Evolutionary conservation across 1,139 yeast species (phyloP).

Genomic region (Kurtzmaniella natalensis): DNA sequence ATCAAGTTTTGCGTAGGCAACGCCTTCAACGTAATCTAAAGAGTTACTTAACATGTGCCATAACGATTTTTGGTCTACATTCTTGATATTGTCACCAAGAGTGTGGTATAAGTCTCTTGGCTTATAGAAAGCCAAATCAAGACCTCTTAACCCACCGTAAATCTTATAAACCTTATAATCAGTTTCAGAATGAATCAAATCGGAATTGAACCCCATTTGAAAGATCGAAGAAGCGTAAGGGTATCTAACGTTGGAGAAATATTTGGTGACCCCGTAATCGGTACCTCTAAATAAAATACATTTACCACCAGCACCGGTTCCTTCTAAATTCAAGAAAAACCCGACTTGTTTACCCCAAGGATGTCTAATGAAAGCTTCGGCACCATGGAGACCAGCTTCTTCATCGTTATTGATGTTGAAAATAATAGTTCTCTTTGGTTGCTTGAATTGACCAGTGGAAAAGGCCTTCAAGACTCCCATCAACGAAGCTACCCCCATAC

Average conservation of each 20-base stretch:
- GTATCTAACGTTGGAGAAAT: conserved; percentile 45
- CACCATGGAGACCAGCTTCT: conserved; percentile 86
- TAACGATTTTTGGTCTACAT: conserved; percentile 59
- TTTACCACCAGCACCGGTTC: conserved; percentile 94
- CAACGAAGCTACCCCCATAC: conserved; percentile 84
- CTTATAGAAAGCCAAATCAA: conserved; percentile 57
- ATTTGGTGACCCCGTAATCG: conserved; percentile 59
- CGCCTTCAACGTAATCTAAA: conserved; percentile 47
- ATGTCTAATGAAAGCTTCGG: conserved; percentile 67
- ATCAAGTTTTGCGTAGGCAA: conserved; percentile 35
- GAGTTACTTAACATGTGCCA: conserved; percentile 81
- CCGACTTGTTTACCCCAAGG: conserved; percentile 65
- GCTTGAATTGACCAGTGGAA: conserved; percentile 31
- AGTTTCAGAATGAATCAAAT: conserved; percentile 76
- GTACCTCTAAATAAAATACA: conserved; percentile 82
- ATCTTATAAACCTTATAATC: conserved; percentile 72
- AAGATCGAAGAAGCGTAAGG: conserved; percentile 79
- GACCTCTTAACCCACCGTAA: conserved; percentile 66
- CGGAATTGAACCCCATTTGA: conserved; percentile 76
- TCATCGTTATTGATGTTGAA: conserved; percentile 89
- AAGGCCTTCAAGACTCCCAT: conserved; percentile 62
- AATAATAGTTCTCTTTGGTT: conserved; percentile 67
- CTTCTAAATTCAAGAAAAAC: conserved; percentile 81
- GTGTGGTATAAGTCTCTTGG: conserved; percentile 88
- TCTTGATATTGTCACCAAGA: conserved; percentile 60